Evolutionary conservation across 2,329 filamentous ascomycete species (phyloP).

Genomic region (Zasmidium angulare): DNA sequence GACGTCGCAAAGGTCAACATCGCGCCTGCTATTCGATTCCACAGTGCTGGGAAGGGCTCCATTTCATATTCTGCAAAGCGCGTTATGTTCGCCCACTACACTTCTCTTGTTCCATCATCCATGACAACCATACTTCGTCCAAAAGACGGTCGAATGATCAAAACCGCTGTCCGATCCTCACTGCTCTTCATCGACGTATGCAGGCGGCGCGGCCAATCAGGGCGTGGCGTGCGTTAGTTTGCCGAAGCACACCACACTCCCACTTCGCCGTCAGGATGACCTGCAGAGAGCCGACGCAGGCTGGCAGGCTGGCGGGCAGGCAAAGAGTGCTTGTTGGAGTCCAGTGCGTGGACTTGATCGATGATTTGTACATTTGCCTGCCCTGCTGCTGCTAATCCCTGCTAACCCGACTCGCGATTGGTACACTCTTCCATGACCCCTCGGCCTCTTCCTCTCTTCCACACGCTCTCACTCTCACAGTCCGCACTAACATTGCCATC

Average conservation of each 20-base stretch:
- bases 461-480: not conserved
- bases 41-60: not conserved
- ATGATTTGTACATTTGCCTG: slow-evolving; percentile 1
- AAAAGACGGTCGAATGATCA: not conserved
- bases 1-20: not conserved
- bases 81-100: no score
- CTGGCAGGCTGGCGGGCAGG: no score
- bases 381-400: slow-evolving; percentile 1
- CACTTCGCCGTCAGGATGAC: not conserved
- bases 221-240: not conserved
- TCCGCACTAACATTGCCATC: not conserved
- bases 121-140: not conserved
- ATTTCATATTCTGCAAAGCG: no score
- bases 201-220: slow-evolving; percentile 1
- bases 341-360: not conserved
- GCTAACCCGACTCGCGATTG: not conserved
- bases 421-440: not conserved
- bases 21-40: not conserved
- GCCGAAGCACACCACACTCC: not conserved
- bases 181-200: slow-evolving; percentile 8
- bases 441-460: not conserved
- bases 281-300: not conserved
- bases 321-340: no score
- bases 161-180: slow-evolving; percentile 4
- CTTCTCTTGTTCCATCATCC: no score